phyloP scores from a whole-genome alignment of 208 protist genomes.

The Leishmania mexicana region DNA sequence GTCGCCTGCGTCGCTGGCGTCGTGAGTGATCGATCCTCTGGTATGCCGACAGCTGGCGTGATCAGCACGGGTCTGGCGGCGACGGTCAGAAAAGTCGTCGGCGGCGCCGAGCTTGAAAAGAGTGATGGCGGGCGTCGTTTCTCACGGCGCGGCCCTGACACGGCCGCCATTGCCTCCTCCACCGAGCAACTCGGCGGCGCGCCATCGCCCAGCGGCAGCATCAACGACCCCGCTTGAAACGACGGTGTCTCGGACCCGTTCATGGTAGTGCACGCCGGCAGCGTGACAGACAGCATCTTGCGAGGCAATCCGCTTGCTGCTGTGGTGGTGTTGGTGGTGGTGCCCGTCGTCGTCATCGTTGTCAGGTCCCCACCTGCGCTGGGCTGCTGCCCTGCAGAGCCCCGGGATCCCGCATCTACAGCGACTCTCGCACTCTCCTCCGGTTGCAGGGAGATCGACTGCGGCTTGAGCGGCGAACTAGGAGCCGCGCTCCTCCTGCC shows the following conservation, averaged over 20 bases:
- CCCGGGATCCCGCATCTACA: not conserved
- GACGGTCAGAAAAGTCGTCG: not conserved
- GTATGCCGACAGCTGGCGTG: not conserved
- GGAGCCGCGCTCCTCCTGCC: not conserved
- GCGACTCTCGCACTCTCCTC: not conserved
- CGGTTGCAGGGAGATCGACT: not conserved
- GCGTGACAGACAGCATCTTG: not conserved
- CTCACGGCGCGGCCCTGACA: not conserved
- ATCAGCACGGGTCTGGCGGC: not conserved
- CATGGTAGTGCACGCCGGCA: not conserved
- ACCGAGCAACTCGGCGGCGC: not conserved
- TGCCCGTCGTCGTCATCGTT: not conserved
- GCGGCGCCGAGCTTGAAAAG: not conserved
- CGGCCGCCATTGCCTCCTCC: not conserved
- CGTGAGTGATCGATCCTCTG: not conserved
- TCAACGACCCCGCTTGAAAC: not conserved
- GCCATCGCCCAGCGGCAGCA: not conserved
- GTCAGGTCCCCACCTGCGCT: not conserved
- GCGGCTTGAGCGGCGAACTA: not conserved
- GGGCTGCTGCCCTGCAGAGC: not conserved
- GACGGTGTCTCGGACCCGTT: not conserved
- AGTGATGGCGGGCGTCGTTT: slow-evolving; percentile 14
- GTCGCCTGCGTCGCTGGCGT: not conserved
- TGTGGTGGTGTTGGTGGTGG: not conserved
- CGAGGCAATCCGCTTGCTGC: not conserved